phyloP scores from a whole-genome alignment of 805 yeast species.

The Candida fluviatilis region DNA sequence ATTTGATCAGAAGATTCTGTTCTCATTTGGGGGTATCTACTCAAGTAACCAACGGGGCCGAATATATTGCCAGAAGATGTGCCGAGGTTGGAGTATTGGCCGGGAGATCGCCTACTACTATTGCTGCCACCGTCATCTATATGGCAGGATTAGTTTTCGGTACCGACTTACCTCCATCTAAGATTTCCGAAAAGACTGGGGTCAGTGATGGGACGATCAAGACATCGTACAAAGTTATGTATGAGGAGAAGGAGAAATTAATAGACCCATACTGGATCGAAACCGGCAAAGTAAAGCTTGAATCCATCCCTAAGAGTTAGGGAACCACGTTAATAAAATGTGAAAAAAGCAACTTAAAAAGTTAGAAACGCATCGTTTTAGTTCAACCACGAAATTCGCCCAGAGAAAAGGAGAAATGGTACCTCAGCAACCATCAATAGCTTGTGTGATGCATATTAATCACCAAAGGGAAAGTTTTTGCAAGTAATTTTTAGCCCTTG shows the following conservation, averaged over 20 bases:
- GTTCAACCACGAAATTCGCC: too few relatives aligned
- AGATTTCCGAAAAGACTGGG: slow-evolving; percentile 88
- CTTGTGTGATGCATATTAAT: too few relatives aligned
- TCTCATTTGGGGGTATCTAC: slow-evolving; percentile 86
- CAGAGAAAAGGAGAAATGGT: too few relatives aligned
- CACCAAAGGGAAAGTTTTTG: too few relatives aligned
- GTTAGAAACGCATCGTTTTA: too few relatives aligned
- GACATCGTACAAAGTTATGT: slow-evolving; percentile 80
- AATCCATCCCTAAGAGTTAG: slow-evolving; percentile 29
- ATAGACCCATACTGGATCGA: slow-evolving; percentile 77
- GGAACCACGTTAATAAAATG: neutral
- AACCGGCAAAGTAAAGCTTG: slow-evolving; percentile 58
- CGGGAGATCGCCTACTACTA: slow-evolving; percentile 94
- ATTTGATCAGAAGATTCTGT: slow-evolving; percentile 91
- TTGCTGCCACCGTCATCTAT: slow-evolving; percentile 95
- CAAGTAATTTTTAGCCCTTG: too few relatives aligned
- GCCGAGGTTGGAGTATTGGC: slow-evolving; percentile 91
- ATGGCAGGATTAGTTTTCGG: slow-evolving; percentile 90
- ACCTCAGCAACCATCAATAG: too few relatives aligned
- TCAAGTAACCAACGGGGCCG: slow-evolving; percentile 88
- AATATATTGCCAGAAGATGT: slow-evolving; percentile 83
- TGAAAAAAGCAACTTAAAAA: too few relatives aligned
- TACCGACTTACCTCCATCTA: slow-evolving; percentile 67
- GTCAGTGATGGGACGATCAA: slow-evolving; percentile 97
- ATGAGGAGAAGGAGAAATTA: slow-evolving; percentile 59